Conservation (phyloP, 345 rosid species). For the Syzygium oleosum region DNA sequence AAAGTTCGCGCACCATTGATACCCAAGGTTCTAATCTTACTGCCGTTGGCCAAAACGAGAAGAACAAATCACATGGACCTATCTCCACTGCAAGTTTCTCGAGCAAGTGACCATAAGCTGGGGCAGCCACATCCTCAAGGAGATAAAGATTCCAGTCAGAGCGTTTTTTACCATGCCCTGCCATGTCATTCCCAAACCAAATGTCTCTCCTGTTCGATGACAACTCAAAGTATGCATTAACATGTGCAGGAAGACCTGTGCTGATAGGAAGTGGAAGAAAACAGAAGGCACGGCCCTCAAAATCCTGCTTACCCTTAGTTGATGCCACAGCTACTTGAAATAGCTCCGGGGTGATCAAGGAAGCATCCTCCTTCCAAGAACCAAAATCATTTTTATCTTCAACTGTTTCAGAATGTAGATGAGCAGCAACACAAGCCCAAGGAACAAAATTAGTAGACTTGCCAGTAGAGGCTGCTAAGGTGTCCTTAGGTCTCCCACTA, state of each 20-base stretch:
- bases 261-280: conserved; percentile 82
- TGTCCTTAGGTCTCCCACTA: conserved; percentile 30
- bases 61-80: conserved; percentile 77
- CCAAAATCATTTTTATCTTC: conserved; percentile 17
- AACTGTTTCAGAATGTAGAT: conserved; percentile 51
- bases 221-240: conserved; percentile 91
- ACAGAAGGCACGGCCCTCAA: conserved; percentile 94
- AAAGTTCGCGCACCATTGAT: conserved; percentile 66
- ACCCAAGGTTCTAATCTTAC: conserved; percentile 83
- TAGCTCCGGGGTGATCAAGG: conserved; percentile 17
- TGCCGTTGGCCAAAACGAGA: conserved; percentile 77
- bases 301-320: conserved; percentile 33
- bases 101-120: conserved; percentile 89
- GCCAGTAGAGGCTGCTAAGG: conserved; percentile 22
- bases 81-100: conserved; percentile 70
- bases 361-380: conserved; percentile 11
- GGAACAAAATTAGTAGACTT: conserved; percentile 70
- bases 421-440: conserved; percentile 94
- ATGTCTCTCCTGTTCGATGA: conserved; percentile 96
- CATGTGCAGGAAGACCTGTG: conserved; percentile 88
- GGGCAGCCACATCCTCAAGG: conserved; percentile 72
- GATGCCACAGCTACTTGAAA: conserved; percentile 44
- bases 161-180: conserved; percentile 87
- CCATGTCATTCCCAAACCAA: conserved; percentile 99
- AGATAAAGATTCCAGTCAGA: conserved; percentile 94